Evolutionary conservation across 495 filamentous ascomycete genomes (phyloP), one percentile per base, ranked within the genome.

Genomic region (Aspergillus cristatus): DNA sequence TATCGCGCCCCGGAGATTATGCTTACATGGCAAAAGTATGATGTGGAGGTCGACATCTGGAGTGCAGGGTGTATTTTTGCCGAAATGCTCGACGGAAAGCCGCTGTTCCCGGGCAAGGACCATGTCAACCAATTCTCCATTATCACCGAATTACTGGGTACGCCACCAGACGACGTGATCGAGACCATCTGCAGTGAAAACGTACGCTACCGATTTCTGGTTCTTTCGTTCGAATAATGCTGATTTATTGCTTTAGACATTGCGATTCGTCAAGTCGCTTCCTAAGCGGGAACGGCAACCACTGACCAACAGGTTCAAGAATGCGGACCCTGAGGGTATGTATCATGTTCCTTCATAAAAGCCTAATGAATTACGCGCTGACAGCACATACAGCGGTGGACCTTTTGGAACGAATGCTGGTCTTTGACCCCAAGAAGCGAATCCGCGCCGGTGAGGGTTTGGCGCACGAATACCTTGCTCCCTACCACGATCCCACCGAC

Each of bases 1-100:
- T 98, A 98, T 68, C 82, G 91, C 34, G 91, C 91, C 3, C 91
- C 91, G 12, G 91, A 98, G 64, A 98, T 98, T 57, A 98, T 98
- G 91, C 86, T 98, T 51, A 98, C 91, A 31, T 98, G 91, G 91
- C 91, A 98, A 62, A 98, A 97, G 66, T 98, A 98, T 64, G 91
- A 98, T 51, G 86, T 96, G 31, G 93, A 97, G 69, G 91, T 98
- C 35, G 91, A 98, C 61, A 95, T 98, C 53, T 98, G 91, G 91
- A 96, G 90, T 55, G 90, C 93, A 7, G 91, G 90, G 38, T 98
- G 91, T 65, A 98, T 98, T 51, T 98, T 98, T 54, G 91, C 91
- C 33, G 91, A 98, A 63, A 98, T 98, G 91, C 69, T 98, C 43
- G 89, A 97, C 66, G 93, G 93, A 42, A 97, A 97, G 68, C 91